Evolutionary conservation across 176 grass and related monocot genomes (phyloP).

Genomic region (Areca catechu): DNA sequence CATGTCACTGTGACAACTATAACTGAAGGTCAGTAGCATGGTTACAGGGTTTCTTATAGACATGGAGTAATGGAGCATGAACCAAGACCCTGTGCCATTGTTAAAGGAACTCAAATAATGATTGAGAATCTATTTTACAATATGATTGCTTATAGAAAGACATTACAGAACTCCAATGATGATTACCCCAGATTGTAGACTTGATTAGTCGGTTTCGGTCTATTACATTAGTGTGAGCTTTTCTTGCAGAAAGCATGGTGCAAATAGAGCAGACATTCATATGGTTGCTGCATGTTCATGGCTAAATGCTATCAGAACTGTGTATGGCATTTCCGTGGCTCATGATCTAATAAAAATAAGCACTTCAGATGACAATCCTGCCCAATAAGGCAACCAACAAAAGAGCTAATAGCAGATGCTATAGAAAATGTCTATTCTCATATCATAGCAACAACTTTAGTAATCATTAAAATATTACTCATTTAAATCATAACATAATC

Average conservation of each 20-base stretch:
- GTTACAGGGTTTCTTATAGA: conserved; percentile 88
- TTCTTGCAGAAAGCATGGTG: conserved; percentile 93
- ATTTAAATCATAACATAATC: no score
- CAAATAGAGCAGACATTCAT: conserved; percentile 90
- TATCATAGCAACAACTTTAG: no score
- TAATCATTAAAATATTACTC: no score
- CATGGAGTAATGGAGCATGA: conserved; percentile 89
- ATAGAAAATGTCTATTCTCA: no score
- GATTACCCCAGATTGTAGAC: conserved; percentile 87
- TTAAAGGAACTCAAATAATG: conserved; percentile 96
- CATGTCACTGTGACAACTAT: conserved; percentile 98
- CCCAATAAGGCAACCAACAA: background rate
- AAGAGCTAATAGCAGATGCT: no score
- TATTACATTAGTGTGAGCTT: conserved; percentile 70
- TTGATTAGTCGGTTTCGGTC: conserved; percentile 76
- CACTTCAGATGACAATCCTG: conserved; percentile 64
- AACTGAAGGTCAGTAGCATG: conserved; percentile 83
- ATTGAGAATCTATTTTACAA: conserved; percentile 99
- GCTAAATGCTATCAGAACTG: no score
- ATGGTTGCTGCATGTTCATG: conserved; percentile 47
- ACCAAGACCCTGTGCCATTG: conserved; percentile 86
- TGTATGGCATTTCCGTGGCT: conserved; percentile 65
- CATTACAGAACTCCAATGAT: conserved; percentile 72
- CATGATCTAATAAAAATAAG: conserved; percentile 83
- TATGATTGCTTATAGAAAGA: conserved; percentile 85